Percentiles rank a stretch among this genome's conserved stretches.
These are phyloP conservation scores for Trichoderma sp. DNA, from an alignment of 2,329 filamentous ascomycete genomes.

Conservation along the genomic window DNA sequence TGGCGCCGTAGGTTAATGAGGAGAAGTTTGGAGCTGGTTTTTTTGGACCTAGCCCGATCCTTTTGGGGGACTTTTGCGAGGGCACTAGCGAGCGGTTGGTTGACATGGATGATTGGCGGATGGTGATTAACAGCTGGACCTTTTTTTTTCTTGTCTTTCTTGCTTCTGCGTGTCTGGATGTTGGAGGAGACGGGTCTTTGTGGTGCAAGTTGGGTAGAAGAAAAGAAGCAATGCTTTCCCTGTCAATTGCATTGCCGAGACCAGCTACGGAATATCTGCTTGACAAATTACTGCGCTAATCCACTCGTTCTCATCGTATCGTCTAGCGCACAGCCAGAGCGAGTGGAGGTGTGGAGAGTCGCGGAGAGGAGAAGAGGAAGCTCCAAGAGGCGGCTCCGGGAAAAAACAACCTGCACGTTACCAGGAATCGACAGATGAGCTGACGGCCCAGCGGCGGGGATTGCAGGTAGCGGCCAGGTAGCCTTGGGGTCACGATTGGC, in stretches of 20 bases:
- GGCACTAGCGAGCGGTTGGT: background rate
- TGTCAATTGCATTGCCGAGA: no score
- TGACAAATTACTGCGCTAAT: background rate
- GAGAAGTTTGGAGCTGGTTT: background rate
- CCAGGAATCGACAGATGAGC: background rate
- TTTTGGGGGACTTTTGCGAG: slow-evolving; percentile 2
- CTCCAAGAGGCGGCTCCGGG: background rate
- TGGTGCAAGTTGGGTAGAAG: no score
- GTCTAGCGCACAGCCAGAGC: slow-evolving; percentile 4
- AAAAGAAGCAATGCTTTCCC: background rate
- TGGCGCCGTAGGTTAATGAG: background rate
- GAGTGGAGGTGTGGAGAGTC: background rate
- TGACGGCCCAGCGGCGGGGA: background rate
- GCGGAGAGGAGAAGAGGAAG: slow-evolving; percentile 4
- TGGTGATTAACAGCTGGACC: background rate
- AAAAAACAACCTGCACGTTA: background rate
- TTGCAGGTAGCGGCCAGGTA: background rate
- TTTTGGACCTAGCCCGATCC: background rate
- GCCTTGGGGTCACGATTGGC: background rate
- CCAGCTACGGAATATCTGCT: no score
- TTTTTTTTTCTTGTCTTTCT: no score
- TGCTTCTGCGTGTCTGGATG: background rate
- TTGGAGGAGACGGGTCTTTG: background rate
- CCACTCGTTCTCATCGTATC: background rate
- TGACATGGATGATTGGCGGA: background rate